Evolutionary conservation across 75 land plant genomes (phyloP).

Genomic region (Gnetum montanum): DNA sequence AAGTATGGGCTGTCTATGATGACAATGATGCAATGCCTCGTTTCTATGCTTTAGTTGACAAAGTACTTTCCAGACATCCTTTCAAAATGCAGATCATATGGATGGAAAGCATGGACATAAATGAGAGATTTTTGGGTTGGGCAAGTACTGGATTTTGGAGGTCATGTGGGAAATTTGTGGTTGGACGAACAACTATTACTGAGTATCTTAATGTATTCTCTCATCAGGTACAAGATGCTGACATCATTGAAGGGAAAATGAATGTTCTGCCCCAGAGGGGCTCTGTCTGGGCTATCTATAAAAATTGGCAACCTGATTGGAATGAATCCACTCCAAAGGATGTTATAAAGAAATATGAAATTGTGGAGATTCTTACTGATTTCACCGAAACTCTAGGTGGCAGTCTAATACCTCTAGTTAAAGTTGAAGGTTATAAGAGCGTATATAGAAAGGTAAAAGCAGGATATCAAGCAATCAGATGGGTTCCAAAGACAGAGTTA

Average conservation of each 20-base stretch:
- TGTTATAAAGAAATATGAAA: conserved; percentile 33
- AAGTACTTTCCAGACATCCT: conserved; percentile 44
- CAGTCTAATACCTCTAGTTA: conserved; percentile 59
- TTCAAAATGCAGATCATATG: conserved; percentile 59
- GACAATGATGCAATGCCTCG: conserved; percentile 95
- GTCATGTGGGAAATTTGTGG: conserved; percentile 70
- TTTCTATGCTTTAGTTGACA: conserved; percentile 59
- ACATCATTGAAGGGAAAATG: conserved; percentile 35
- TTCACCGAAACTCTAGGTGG: conserved; percentile 45
- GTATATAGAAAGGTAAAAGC: conserved; percentile 44
- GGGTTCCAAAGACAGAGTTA: conserved; percentile 31
- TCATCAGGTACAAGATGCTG: conserved; percentile 49
- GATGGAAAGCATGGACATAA: conserved; percentile 51
- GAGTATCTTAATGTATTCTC: conserved; percentile 62
- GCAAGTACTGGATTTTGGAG: conserved; percentile 20
- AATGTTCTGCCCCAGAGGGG: conserved; percentile 69
- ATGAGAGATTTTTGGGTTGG: conserved; percentile 20
- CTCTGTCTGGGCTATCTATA: conserved; percentile 80
- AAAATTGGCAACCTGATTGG: conserved; percentile 18
- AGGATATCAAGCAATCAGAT: conserved; percentile 42
- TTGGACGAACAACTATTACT: conserved; percentile 17
- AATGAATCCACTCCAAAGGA: conserved; percentile 10
- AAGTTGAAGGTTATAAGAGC: conserved; percentile 64
- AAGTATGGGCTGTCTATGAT: conserved; percentile 85
- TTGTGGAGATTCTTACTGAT: conserved; percentile 53